Percentiles rank a stretch among this genome's conserved stretches.
Evolutionary conservation across 1,284 basidiomycete species (phyloP).

Genomic region (Sanghuangporus weigelae): DNA sequence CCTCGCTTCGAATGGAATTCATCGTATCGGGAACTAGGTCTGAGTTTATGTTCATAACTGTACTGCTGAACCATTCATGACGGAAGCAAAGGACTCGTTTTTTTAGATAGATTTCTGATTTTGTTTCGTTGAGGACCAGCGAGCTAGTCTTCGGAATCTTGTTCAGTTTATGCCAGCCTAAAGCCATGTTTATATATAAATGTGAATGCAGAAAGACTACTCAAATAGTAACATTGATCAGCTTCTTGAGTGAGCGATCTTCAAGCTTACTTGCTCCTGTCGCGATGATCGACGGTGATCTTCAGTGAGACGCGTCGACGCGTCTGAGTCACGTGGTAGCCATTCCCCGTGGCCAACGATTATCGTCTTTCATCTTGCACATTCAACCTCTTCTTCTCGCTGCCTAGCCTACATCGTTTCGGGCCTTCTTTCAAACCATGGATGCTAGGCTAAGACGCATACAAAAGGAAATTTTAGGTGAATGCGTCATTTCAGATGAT

Average conservation of each 20-base stretch:
- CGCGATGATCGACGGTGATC: too few species aligned
- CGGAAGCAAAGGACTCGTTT: too few species aligned
- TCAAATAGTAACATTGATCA: too few species aligned
- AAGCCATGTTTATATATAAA: too few species aligned
- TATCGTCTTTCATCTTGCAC: background rate
- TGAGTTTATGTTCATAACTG: background rate
- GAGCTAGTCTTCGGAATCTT: too few species aligned
- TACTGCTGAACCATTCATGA: background rate
- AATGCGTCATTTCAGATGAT: conserved; percentile 21
- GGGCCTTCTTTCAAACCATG: conserved; percentile 34
- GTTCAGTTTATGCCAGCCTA: too few species aligned
- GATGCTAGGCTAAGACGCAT: conserved; percentile 87
- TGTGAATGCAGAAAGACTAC: too few species aligned
- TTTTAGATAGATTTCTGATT: too few species aligned
- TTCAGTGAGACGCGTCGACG: background rate
- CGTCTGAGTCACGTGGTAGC: background rate
- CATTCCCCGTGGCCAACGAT: too few species aligned
- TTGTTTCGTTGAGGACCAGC: too few species aligned
- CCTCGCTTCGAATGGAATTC: conserved; percentile 7
- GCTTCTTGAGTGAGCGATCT: too few species aligned
- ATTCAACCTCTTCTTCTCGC: background rate
- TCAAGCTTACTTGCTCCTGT: too few species aligned
- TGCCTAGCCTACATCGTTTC: background rate
- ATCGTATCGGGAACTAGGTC: background rate
- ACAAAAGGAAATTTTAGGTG: conserved; percentile 88